Conservation (phyloP, 1,284 basidiomycete genomes). For the Caloboletus inedulis region DNA sequence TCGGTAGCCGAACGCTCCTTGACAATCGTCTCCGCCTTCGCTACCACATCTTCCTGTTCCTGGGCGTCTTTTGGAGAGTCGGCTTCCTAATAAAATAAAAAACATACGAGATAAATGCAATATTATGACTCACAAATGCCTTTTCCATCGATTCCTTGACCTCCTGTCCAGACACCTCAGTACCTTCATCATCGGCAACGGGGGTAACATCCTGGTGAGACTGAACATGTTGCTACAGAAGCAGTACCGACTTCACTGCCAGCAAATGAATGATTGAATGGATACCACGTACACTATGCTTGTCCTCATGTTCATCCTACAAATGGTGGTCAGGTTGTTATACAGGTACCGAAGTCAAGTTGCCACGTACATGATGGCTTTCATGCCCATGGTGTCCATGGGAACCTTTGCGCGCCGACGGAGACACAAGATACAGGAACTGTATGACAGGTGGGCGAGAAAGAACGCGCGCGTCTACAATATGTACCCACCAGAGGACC, state of each 20-base stretch:
- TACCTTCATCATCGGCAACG: slow-evolving; percentile 34
- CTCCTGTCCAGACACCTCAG: slow-evolving; percentile 33
- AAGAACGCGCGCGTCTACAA: neutral
- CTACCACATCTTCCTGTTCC: slow-evolving; percentile 23
- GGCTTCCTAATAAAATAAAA: slow-evolving; percentile 21
- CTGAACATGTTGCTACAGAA: slow-evolving; percentile 21
- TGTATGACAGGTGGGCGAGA: slow-evolving; percentile 7
- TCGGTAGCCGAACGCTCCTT: neutral
- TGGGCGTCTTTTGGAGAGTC: slow-evolving; percentile 36
- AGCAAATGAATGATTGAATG: neutral
- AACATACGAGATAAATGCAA: neutral
- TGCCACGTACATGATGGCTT: slow-evolving; percentile 23
- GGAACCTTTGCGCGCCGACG: slow-evolving; percentile 23
- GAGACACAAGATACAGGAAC: slow-evolving; percentile 34
- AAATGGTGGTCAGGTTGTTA: slow-evolving; percentile 14
- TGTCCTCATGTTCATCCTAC: slow-evolving; percentile 21
- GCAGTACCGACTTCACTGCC: slow-evolving; percentile 5
- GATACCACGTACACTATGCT: slow-evolving; percentile 13
- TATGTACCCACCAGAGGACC: slow-evolving; percentile 29
- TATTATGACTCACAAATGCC: slow-evolving; percentile 31
- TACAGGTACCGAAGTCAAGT: neutral
- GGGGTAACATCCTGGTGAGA: slow-evolving; percentile 12
- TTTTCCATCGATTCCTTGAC: slow-evolving; percentile 35
- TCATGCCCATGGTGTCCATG: slow-evolving; percentile 27
- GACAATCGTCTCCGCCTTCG: neutral